Base-by-base conservation (phyloP, 169 alveolate genomes). In the Cryptosporidium sp. region DNA sequence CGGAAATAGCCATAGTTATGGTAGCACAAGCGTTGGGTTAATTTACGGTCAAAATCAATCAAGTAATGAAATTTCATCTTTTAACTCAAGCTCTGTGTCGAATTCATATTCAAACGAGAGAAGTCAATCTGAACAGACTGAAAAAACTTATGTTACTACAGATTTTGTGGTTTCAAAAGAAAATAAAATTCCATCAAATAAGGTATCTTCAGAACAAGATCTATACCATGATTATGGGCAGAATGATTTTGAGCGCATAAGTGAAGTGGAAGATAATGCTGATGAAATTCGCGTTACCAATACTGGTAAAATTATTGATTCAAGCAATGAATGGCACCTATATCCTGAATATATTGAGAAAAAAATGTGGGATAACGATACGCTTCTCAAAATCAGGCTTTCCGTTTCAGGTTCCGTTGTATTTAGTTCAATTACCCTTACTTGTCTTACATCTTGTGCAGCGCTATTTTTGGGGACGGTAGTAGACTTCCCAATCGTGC, bases 371-470 rank as follows among this genome's bases (percentile, higher is more conserved):
- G 75, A 80, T n/a, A 80, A 58, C 37, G 89, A 80, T 18, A 65
- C 75, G 26, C 62, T 80, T n/a, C 75, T 80, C 37, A 62, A 65
- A 48, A 62, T 80, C n/a, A 80, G 89, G 45, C 75, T 80, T 21
- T 60, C 75, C 18, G 89, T 62, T 16, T 80, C 89, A 18, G 89
- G 89, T 1, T 80, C 89, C 12, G 89, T 80, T 58, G 62, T 67
- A 21, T 80, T 80, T 37, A 80, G 89, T 42, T 61, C 89, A 14
- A 80, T 80, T 45, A 42, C 89, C 29, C 75, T 80, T 10, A 80
- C 89, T n/a, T 80, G 89, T 29, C 75, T 80, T 31, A 80, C 89
- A 5, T 62, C 89, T 26, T 80, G 89, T 14, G 89, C 89, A 37
- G 89, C 89, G 1, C 62, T 80, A 16, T 80, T 80, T 45, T 37